Percentiles rank a stretch among this genome's conserved stretches.
phyloP scores from a whole-genome alignment of 768 basidiomycete species.

The Zangia roseola region DNA sequence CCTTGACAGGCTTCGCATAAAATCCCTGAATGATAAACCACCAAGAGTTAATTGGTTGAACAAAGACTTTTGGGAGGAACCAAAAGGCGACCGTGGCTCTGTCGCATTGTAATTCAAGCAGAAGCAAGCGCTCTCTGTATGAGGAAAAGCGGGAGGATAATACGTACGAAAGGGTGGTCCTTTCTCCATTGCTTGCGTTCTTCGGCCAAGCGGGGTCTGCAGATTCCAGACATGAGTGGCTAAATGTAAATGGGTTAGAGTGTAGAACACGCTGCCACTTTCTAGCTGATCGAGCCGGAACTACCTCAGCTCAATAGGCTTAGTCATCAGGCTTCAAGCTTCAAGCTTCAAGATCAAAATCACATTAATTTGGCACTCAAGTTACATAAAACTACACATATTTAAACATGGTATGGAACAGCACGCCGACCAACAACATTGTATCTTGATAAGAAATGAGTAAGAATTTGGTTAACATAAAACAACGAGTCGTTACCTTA shows the following conservation, averaged over 20 bases:
- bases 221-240: conserved; percentile 79
- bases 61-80: background rate
- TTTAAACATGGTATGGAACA: background rate
- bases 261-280: background rate
- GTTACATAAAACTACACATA: no score
- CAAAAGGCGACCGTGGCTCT: background rate
- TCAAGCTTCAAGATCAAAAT: background rate
- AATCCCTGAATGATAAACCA: conserved; percentile 67
- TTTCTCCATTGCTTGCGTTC: conserved; percentile 99
- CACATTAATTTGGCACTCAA: no score
- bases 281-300: background rate
- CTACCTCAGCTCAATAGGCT: conserved; percentile 3
- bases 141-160: background rate
- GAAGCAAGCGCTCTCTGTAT: conserved; percentile 1
- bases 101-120: conserved; percentile 1
- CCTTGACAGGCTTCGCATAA: conserved; percentile 91
- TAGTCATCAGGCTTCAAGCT: conserved; percentile 28
- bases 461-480: background rate
- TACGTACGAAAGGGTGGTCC: conserved; percentile 95
- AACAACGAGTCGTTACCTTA: background rate
- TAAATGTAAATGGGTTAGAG: conserved; percentile 3
- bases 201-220: conserved; percentile 88
- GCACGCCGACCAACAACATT: background rate
- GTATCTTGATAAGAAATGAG: background rate
- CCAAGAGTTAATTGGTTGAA: conserved; percentile 4